Base-by-base conservation (phyloP, 306 rosid species). In the Casuarina glauca region DNA sequence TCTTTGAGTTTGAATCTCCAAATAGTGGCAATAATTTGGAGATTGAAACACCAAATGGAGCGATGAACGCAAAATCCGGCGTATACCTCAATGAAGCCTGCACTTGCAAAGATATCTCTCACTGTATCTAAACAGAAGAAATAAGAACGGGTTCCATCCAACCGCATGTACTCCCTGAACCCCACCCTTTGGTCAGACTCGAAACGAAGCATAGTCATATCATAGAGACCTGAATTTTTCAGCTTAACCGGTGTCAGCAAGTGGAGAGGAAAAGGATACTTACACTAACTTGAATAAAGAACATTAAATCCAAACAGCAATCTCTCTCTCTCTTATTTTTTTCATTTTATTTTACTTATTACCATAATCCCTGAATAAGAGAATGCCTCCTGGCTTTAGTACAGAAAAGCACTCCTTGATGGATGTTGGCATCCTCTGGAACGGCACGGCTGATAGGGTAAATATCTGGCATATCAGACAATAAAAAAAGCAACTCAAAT, bases 131-230 rank as follows among this genome's bases (percentile, higher is more conserved):
- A 87, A 86, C 89, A 86, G 85, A 92, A 95, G 95, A 95, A 95
- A 84, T 90, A 92, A 44, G 98, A 92, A 13, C 88, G 90, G 15
- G 98, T 92, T 77, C 97, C 97, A 71, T 93, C 97, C 12, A 89
- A 84, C 64, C 97, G 84, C 84, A 82, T 79, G 85, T 93, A 93
- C 70, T 91, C 94, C 92, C 94, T 88, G 76, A 86, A 87, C 46
- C 94, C 94, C 45, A 87, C 91, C 82, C 81, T 84, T 86, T 89
- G 90, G 58, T 85, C 86, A 35, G 55, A 76, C 83, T 84, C 87
- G 80, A 91, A 93, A 64, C 97, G 93, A 87, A 91, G 96, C 98
- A 95, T 95, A 15, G 93, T 88, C 98, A 92, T 95, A 86, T 95
- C 98, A 78, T 92, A 95, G 71, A 95, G 96, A 82, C 97, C 98